These are phyloP conservation scores for Adansonia madagascariensis DNA, from an alignment of 441 rosid species.

Conservation along the genomic window DNA sequence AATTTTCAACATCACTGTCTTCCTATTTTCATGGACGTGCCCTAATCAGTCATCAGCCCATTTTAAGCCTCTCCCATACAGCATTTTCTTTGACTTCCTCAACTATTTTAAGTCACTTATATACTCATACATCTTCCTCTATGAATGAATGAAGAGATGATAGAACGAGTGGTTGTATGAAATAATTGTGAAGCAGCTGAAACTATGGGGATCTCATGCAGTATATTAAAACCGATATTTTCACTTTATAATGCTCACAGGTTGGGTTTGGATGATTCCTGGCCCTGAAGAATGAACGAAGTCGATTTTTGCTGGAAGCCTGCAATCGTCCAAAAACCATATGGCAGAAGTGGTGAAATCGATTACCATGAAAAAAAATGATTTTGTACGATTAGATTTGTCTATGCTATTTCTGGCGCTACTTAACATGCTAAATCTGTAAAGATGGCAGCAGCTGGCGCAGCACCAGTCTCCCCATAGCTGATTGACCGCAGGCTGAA, in stretches of 20 bases:
- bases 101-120: too few species aligned
- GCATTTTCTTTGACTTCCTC: too few species aligned
- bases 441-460: background rate
- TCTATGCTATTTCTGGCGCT: background rate
- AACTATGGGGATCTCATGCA: slow-evolving; percentile 60
- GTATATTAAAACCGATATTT: slow-evolving; percentile 39
- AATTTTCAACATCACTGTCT: too few species aligned
- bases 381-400: background rate
- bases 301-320: slow-evolving; percentile 16
- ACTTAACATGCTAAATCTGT: background rate
- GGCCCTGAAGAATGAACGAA: slow-evolving; percentile 1
- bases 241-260: slow-evolving; percentile 54
- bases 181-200: slow-evolving; percentile 40
- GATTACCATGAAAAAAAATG: background rate
- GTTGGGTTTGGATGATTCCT: slow-evolving; percentile 25
- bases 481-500: background rate
- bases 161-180: slow-evolving; percentile 32
- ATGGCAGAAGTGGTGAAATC: slow-evolving; percentile 7
- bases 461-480: background rate
- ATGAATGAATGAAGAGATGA: background rate
- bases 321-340: slow-evolving; percentile 22
- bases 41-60: too few species aligned
- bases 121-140: too few species aligned
- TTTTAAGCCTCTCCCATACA: too few species aligned
- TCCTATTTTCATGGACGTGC: too few species aligned